phyloP scores from a whole-genome alignment of 169 alveolate species.

The Fabrea salina region DNA sequence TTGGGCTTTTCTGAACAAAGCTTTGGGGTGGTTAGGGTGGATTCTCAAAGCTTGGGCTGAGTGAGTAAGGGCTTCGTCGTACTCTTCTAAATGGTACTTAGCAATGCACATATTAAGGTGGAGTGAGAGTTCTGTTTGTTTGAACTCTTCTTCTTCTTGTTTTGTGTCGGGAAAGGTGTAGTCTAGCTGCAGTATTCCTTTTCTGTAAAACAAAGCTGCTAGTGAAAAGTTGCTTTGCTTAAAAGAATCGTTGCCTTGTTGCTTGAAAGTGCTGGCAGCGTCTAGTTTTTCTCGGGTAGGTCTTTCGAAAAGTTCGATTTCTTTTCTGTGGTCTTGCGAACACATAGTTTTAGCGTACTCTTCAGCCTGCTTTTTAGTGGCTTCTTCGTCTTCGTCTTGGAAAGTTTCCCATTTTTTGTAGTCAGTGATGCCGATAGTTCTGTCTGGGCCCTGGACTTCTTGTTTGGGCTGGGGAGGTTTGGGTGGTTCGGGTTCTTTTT shows the following conservation, averaged over 20 bases:
- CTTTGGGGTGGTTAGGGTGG: conserved; percentile 3
- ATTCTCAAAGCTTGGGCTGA: neutral
- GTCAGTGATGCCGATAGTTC: conserved; percentile 14
- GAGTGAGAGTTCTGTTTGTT: neutral
- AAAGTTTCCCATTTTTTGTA: conserved; percentile 32
- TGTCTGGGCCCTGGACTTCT: conserved; percentile 4
- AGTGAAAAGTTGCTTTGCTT: neutral
- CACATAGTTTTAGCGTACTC: conserved; percentile 30
- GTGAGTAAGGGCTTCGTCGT: conserved; percentile 3
- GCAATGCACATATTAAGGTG: conserved; percentile 9
- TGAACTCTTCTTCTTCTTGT: neutral
- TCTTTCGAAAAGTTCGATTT: conserved; percentile 25
- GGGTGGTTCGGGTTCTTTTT: neutral
- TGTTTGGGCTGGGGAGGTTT: conserved; percentile 21
- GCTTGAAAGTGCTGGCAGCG: neutral
- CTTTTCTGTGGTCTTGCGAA: conserved; percentile 31
- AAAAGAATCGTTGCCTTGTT: conserved; percentile 13
- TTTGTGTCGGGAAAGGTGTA: conserved; percentile 28
- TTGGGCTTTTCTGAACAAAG: conserved; percentile 8
- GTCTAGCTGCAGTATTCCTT: conserved; percentile 19
- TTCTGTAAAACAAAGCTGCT: conserved; percentile 29
- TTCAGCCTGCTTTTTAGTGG: conserved; percentile 6
- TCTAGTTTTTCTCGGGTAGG: conserved; percentile 21
- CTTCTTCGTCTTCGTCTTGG: conserved; percentile 15
- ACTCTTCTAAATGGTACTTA: conserved; percentile 21